These are phyloP conservation scores for Pisolithus sp. DNA, from an alignment of 768 basidiomycete genomes.

Conservation along the genomic window DNA sequence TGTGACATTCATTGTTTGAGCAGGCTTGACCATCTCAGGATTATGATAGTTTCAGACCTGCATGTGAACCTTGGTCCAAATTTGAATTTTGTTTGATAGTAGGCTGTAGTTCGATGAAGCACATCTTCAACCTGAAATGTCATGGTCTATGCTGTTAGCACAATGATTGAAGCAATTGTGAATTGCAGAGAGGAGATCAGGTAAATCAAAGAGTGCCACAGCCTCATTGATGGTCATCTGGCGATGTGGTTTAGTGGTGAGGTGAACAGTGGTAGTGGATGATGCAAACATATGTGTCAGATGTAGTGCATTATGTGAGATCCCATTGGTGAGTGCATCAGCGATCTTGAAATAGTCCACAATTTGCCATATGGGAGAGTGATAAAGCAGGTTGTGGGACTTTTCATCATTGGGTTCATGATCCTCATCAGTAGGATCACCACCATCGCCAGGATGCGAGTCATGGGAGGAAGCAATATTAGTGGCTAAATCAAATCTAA, in stretches of 20 bases:
- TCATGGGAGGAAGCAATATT: background rate
- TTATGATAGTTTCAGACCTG: background rate
- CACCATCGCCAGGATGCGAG: background rate
- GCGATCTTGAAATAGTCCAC: background rate
- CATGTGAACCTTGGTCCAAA: background rate
- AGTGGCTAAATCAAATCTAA: background rate
- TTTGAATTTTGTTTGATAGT: background rate
- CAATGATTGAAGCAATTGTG: background rate
- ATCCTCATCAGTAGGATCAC: background rate
- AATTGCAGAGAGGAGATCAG: slow-evolving; percentile 2
- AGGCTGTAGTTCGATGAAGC: background rate
- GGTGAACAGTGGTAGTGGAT: slow-evolving; percentile 2
- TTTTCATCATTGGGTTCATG: background rate
- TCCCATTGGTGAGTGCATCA: background rate
- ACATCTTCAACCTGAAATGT: no score
- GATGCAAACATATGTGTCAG: background rate
- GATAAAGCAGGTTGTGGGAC: background rate
- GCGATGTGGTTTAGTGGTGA: background rate
- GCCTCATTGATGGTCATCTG: slow-evolving; percentile 1
- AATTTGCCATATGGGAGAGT: background rate
- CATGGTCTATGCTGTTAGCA: background rate
- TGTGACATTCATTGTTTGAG: no score
- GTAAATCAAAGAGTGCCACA: background rate
- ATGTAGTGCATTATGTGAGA: background rate
- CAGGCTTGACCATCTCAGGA: no score